Evolutionary conservation across 805 yeast genomes (phyloP).

Genomic region (Monosporozyma solicola): DNA sequence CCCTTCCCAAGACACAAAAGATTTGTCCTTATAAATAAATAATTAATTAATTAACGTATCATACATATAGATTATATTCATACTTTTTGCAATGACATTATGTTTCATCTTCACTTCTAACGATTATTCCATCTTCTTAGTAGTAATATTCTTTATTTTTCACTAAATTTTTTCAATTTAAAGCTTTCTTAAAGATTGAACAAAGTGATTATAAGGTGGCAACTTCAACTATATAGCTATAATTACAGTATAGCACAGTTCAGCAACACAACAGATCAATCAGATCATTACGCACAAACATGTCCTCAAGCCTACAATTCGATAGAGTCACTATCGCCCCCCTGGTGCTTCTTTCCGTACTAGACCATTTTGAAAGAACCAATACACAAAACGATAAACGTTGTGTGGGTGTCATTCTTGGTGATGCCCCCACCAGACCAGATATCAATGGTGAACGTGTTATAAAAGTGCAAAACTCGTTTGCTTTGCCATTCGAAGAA

Average conservation of each 20-base stretch:
- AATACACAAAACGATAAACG: slow-evolving; percentile 67
- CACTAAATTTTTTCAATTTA: not conserved
- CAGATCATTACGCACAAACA: not conserved
- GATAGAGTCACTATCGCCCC: slow-evolving; percentile 90
- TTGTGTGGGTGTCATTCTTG: slow-evolving; percentile 89
- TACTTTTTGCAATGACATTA: not conserved
- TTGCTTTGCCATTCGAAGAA: slow-evolving; percentile 97
- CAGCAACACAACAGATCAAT: not conserved
- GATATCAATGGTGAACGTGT: not conserved
- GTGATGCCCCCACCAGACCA: slow-evolving; percentile 39
- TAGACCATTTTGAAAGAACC: slow-evolving; percentile 89
- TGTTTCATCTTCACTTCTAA: not conserved
- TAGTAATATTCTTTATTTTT: not conserved
- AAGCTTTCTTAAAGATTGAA: not conserved
- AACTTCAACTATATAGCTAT: not conserved
- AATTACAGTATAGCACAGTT: not conserved
- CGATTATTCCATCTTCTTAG: not conserved
- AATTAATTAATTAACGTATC: not conserved
- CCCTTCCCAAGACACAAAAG: too few relatives aligned
- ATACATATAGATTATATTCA: not conserved
- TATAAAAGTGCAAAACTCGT: slow-evolving; percentile 79
- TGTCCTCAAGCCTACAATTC: slow-evolving; percentile 13
- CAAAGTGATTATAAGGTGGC: not conserved
- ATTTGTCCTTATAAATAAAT: not conserved
- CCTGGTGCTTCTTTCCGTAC: slow-evolving; percentile 82